phyloP scores from a whole-genome alignment of 2,329 filamentous ascomycete species.

The Calonectria montana region DNA sequence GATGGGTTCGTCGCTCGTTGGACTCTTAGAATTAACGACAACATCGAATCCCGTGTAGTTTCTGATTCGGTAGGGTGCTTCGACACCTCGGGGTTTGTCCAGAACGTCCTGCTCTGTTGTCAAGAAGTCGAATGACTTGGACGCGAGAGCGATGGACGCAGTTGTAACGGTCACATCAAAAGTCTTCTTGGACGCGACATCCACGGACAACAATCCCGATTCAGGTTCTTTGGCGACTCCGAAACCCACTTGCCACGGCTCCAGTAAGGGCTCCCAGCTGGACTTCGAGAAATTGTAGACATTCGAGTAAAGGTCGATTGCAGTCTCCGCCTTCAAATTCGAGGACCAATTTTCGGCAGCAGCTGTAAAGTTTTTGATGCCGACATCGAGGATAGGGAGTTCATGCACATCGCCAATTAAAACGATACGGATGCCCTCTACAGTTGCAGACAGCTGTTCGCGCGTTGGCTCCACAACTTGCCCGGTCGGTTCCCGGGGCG shows the following conservation, averaged over 20 bases:
- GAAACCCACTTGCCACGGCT: slow-evolving; percentile 96
- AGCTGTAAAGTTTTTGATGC: slow-evolving; percentile 88
- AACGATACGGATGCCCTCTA: slow-evolving; percentile 91
- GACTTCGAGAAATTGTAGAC: slow-evolving; percentile 99
- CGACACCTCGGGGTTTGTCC: slow-evolving; percentile 89
- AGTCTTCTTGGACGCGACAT: slow-evolving; percentile 87
- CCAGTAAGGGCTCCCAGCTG: slow-evolving; percentile 94
- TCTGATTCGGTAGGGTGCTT: slow-evolving; percentile 91
- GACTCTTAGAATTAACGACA: slow-evolving; percentile 81
- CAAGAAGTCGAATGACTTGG: slow-evolving; percentile 92
- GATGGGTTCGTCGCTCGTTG: slow-evolving; percentile 73
- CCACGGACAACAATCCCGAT: slow-evolving; percentile 82
- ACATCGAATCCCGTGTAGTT: slow-evolving; percentile 97
- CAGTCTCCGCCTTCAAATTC: slow-evolving; percentile 85
- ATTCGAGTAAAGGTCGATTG: slow-evolving; percentile 94
- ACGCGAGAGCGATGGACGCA: slow-evolving; percentile 90
- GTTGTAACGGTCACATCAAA: slow-evolving; percentile 95
- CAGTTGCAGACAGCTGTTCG: slow-evolving; percentile 86
- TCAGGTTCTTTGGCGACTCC: slow-evolving; percentile 83
- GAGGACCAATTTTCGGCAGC: slow-evolving; percentile 92
- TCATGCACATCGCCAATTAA: slow-evolving; percentile 97
- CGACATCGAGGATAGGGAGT: slow-evolving; percentile 92
- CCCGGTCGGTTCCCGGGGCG: slow-evolving; percentile 29
- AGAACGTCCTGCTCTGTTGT: slow-evolving; percentile 87
- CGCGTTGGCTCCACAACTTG: slow-evolving; percentile 42